A percentile compares a stretch with the other conserved stretches of the same genome.
These are phyloP conservation scores for Erodium trifolium DNA, from an alignment of 441 rosid species.

Conservation along the genomic window DNA sequence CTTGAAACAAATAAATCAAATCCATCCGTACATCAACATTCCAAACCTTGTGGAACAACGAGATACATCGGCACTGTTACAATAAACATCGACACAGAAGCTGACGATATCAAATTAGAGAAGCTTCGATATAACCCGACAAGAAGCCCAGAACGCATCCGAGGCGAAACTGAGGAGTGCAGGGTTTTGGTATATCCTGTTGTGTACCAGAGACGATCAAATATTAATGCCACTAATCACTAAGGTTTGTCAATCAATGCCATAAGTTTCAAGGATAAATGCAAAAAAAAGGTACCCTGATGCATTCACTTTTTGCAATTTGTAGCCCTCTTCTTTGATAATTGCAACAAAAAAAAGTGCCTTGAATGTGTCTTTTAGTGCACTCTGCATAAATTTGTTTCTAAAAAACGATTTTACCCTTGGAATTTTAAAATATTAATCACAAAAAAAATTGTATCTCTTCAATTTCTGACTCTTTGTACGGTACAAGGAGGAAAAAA, in stretches of 20 bases:
- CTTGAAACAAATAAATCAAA: constrained; percentile 18
- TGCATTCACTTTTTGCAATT: too few relatives aligned
- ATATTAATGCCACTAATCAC: background rate
- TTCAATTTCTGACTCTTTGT: too few relatives aligned
- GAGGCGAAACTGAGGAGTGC: constrained; percentile 59
- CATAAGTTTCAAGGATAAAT: too few relatives aligned
- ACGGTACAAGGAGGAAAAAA: too few relatives aligned
- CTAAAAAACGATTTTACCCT: too few relatives aligned
- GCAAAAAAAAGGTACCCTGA: too few relatives aligned
- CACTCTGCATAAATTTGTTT: too few relatives aligned
- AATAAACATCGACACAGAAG: constrained; percentile 7
- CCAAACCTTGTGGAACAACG: constrained; percentile 25
- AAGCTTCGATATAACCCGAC: constrained; percentile 77
- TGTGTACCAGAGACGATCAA: background rate
- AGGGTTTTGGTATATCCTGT: constrained; percentile 91
- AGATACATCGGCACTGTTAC: constrained; percentile 13
- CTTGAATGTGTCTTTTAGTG: too few relatives aligned
- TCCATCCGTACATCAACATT: constrained; percentile 29
- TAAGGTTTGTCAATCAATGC: background rate
- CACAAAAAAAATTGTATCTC: too few relatives aligned
- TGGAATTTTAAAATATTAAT: too few relatives aligned
- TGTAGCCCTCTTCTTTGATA: too few relatives aligned
- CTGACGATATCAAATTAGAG: constrained; percentile 30
- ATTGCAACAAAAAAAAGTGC: too few relatives aligned
- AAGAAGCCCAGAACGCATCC: constrained; percentile 84